These are phyloP conservation scores for Neonectria coccinea DNA, from an alignment of 2,329 filamentous ascomycete genomes.

Conservation along the genomic window DNA sequence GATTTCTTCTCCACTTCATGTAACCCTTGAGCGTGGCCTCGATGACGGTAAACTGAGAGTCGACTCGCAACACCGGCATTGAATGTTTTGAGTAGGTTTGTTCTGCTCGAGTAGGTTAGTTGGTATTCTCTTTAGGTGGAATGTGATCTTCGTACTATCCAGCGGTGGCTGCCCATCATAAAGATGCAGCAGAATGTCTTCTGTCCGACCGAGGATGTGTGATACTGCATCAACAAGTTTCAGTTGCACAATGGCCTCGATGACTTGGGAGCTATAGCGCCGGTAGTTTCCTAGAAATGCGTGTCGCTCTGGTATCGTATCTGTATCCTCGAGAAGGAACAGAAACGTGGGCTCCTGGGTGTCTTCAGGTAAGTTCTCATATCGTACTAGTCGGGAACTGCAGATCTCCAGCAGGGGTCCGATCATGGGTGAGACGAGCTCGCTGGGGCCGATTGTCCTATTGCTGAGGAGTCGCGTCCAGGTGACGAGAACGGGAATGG, in stretches of 20 bases:
- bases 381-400: constrained; percentile 85
- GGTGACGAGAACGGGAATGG: constrained; percentile 89
- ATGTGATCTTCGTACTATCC: constrained; percentile 61
- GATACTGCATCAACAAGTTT: constrained; percentile 86
- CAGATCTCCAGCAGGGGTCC: constrained; percentile 84
- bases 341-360: constrained; percentile 82
- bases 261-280: constrained; percentile 86
- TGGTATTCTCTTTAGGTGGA: background rate
- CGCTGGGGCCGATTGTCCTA: constrained; percentile 72
- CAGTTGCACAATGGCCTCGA: constrained; percentile 86
- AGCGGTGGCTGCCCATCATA: constrained; percentile 79
- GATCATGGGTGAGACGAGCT: constrained; percentile 73
- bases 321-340: constrained; percentile 92
- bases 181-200: constrained; percentile 78
- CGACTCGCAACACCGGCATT: constrained; percentile 79
- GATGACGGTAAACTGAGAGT: constrained; percentile 90
- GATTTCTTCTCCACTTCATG: constrained; percentile 74
- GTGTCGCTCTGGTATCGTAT: constrained; percentile 92
- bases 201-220: constrained; percentile 85
- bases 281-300: constrained; percentile 96
- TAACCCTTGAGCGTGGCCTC: constrained; percentile 92
- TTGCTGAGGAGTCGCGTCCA: constrained; percentile 88
- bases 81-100: constrained; percentile 76
- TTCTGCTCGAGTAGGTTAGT: constrained; percentile 49
- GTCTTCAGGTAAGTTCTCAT: constrained; percentile 87